phyloP scores from a whole-genome alignment of 2,329 filamentous ascomycete species.

The Cladosporium oxysporum region DNA sequence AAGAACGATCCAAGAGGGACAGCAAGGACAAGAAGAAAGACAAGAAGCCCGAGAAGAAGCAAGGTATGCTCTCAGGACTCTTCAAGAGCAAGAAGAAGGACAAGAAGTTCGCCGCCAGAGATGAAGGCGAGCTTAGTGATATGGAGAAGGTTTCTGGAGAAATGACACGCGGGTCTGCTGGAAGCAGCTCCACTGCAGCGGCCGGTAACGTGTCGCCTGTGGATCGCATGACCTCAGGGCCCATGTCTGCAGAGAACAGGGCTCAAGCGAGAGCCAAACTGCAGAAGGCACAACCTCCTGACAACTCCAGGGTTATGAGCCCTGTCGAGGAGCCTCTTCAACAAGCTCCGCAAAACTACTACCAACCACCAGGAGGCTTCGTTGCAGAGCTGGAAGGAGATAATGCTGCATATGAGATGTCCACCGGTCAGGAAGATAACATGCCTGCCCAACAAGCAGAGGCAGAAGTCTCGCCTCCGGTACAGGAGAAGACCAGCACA shows the following conservation, averaged over 20 bases:
- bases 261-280: slow-evolving; percentile 26
- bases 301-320: slow-evolving; percentile 18
- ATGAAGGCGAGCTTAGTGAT: slow-evolving; percentile 37
- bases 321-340: slow-evolving; percentile 10
- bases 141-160: slow-evolving; percentile 37
- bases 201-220: slow-evolving; percentile 15
- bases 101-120: slow-evolving; percentile 53
- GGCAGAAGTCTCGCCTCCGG: slow-evolving; percentile 8
- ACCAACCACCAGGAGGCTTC: slow-evolving; percentile 24
- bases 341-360: slow-evolving; percentile 7
- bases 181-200: background rate
- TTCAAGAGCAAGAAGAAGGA: slow-evolving; percentile 69
- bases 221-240: slow-evolving; percentile 12
- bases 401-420: slow-evolving; percentile 41
- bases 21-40: slow-evolving; percentile 77
- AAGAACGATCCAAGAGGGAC: slow-evolving; percentile 61
- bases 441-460: slow-evolving; percentile 29
- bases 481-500: slow-evolving; percentile 25
- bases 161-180: slow-evolving; percentile 26
- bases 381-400: slow-evolving; percentile 42
- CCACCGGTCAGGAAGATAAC: slow-evolving; percentile 45
- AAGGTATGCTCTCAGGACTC: slow-evolving; percentile 71
- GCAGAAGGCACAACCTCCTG: slow-evolving; percentile 26
- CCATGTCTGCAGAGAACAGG: slow-evolving; percentile 15
- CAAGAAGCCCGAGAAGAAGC: slow-evolving; percentile 76